Base-by-base conservation (phyloP, 306 rosid genomes). In the Prunus padus region DNA sequence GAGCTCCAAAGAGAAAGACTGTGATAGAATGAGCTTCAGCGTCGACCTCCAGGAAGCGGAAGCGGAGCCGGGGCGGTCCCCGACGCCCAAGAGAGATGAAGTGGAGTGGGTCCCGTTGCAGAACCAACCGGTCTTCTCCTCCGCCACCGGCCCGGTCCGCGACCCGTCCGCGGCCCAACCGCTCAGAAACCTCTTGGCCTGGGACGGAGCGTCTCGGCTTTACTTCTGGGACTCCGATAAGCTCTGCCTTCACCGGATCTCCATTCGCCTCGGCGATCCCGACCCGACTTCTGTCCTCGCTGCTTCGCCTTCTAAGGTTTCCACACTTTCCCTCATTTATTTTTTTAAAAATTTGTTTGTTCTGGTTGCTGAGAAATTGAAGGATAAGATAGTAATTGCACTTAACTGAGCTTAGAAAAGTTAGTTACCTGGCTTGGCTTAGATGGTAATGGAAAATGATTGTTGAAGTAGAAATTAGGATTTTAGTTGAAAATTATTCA, bases 201-300 rank as follows among this genome's bases (percentile, higher is more conserved):
- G 88, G 87, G 99, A 96, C 68, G 96, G 97, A 46, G 90, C 89
- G 47, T 88, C 97, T 22, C 89, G 99, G 30, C 88, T 95, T 68
- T 92, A 92, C 78, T 89, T 92, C 82, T 96, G 99, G 99, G 93
- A 92, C 77, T 33, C 89, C 74, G 6, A 65, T 11, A 65, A 49
- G 11, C 86, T 60, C 60, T 77, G 80, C 84, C 88, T 96, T 62
- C 96, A 92, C 50, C 91, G 92, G 65, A 84, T 96, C 70, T 85
- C 97, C 67, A 76, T 92, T 51, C 96, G 92, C 25, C 90, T 92
- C 19, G 99, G 98, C 70, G 98, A 96, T 14, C 99, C 98, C 42
- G 92, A 86, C 4, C 92, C 92, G 33, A 77, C 91, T 65, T 90
- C 97, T 28, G 84, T 96, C 72, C 88, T 86, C 57, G 93, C 96